phyloP scores from a whole-genome alignment of 1,284 basidiomycete genomes.

The Tilletiaria anomala region DNA sequence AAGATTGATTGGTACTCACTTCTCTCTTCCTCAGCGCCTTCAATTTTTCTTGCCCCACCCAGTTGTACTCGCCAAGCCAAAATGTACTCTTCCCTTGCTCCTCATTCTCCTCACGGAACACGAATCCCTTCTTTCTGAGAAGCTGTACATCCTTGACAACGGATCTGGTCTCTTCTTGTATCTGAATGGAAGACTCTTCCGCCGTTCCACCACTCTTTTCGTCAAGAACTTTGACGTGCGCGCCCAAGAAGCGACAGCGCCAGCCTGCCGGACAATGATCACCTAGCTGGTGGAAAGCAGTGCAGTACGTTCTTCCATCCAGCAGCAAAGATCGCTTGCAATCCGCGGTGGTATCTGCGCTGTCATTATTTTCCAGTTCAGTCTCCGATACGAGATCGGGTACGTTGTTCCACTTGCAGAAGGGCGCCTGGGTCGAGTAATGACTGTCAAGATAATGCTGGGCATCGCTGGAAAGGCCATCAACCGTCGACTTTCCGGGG shows the following conservation, averaged over 20 bases:
- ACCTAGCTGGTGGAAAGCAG: conserved; percentile 60
- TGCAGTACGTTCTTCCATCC: conserved; percentile 50
- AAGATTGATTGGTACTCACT: no score
- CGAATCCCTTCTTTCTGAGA: neutral
- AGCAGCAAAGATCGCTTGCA: conserved; percentile 44
- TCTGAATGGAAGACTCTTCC: neutral
- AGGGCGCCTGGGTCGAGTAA: conserved; percentile 9
- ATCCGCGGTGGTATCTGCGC: conserved; percentile 26
- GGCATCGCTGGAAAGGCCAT: neutral
- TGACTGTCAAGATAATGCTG: conserved; percentile 11
- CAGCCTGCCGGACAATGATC: conserved; percentile 70
- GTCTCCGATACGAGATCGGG: neutral
- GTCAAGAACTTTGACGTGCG: conserved; percentile 46
- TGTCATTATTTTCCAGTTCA: neutral
- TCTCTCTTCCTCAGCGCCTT: neutral
- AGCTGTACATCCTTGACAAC: neutral
- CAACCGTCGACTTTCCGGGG: conserved; percentile 1
- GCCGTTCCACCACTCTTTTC: neutral
- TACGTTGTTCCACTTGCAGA: conserved; percentile 1
- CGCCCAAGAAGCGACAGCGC: conserved; percentile 77
- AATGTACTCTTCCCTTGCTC: neutral
- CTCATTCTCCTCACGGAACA: neutral
- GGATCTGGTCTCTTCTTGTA: conserved; percentile 1
- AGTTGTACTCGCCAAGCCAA: conserved; percentile 2
- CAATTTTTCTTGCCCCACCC: conserved; percentile 2